Evolutionary conservation across 805 yeast genomes (phyloP), one percentile per base, ranked within the genome.

Genomic region (Maudiozyma bulderi): DNA sequence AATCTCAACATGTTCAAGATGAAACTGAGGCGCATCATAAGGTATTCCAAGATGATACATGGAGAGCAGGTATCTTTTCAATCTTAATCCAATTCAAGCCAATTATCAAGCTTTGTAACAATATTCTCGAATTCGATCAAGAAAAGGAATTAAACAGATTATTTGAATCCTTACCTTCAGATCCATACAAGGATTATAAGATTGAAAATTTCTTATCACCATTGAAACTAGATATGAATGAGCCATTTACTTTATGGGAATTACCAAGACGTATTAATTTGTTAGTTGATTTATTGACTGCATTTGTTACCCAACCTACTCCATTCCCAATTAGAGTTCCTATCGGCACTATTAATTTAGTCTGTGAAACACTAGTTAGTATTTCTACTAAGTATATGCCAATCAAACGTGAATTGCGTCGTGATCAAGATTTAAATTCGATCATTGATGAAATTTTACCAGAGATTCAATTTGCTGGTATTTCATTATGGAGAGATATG

Each of bases 261-360:
- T 72, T 84, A 26, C 74, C 82, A 3, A 65, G 70, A 40, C 71
- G 89, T 60, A 52, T 84, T 9, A 63, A 69, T 9, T 56, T 75
- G 5, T 65, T 85, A 37, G 62, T 73, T 35, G 69, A 69, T 32
- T 50, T 82, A 48, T 47, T 84, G 53, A 54, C 61, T 50, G 65
- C 75, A 2, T 77, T 75, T 50, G 59, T 80, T 34, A 65, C 73
- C 3, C 68, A 78, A 7, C 75, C 78, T 29, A 80, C 88, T 1
- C 78, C 76, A 40, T 73, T 70, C 55, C 69, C 80, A 10, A 73
- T 81, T 8, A 70, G 73, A 52, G 72, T 85, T 7, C 93, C 95
- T 3, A 53, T 86, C 11, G 90, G 91, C 1, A 57, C 67, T 43
- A 59, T 84, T 3, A 59, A 83, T 5, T 60, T 70, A 8, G 51